Evolutionary conservation across 2,329 filamentous ascomycete species (phyloP), one percentile per base, ranked within the genome.

Genomic region (Penicillium crustosum): DNA sequence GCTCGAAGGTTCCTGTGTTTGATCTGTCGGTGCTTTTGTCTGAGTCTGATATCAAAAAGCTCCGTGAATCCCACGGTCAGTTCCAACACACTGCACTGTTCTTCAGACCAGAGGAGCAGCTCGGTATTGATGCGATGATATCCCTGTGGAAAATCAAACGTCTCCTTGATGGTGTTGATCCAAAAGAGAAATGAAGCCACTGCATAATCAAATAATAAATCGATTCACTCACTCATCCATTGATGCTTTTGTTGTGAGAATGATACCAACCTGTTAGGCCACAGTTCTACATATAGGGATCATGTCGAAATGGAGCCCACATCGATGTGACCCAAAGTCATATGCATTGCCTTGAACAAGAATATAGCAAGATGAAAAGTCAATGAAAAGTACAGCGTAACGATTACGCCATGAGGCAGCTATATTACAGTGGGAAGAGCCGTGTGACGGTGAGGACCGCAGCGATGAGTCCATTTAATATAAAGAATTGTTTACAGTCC

Each of bases 141-240:
- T 66, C 66, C 0, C 55, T 79, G 23, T 79, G 77, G 76, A 77
- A 70, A 55, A 59, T 78, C 12, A 70, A 76, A 57, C 69, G 67
- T 0, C 74, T 69, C 35, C 33, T 75, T 27, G 59, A 55, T 15
- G 17, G 27, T 19, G 15, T n/a, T 21, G 57, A 56, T 10, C 13
- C 25, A 13, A 5, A 13, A 33, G n/a, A 12, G 42, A 4, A 9
- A 29, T 39, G 25, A 51, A 31, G 9, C 15, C 15, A 10, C 29
- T 12, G 13, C 6, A 42, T 35, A 23, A 15, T 25, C 23, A 9
- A 8, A 47, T 9, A 19, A 27, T 29, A 23, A 23, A 21, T 4
- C 0, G 7, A 47, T 9, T 7, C n/a, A 25, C 6, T 5, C 4
- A 17, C 8, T 35, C 12, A n/a, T 6, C 21, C 4, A 6, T 29